phyloP scores from a whole-genome alignment of 495 filamentous ascomycete species.

The Penicillium bialowiezense region DNA sequence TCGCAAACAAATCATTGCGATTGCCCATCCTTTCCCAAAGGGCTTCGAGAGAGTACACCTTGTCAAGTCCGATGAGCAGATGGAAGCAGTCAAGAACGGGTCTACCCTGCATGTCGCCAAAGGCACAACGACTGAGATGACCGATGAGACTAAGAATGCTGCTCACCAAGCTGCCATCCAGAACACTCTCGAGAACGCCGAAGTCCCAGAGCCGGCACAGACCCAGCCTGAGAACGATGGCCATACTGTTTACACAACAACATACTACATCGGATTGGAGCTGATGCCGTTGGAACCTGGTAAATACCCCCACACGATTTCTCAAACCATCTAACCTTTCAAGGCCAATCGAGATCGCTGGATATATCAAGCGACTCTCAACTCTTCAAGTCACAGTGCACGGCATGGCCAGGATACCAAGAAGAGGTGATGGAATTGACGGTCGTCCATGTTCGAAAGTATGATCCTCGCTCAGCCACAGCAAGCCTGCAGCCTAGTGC shows the following conservation, averaged over 20 bases:
- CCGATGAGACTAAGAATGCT: conserved; percentile 54
- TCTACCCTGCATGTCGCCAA: conserved; percentile 65
- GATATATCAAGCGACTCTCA: conserved; percentile 70
- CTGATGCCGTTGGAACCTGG: conserved; percentile 38
- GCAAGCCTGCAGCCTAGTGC: conserved; percentile 8
- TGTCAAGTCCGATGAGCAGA: conserved; percentile 67
- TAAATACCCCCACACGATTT: conserved; percentile 16
- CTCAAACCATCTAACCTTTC: conserved; percentile 19
- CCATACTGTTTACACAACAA: conserved; percentile 73
- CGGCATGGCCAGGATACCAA: conserved; percentile 63
- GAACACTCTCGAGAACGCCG: conserved; percentile 45
- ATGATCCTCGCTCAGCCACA: conserved; percentile 25
- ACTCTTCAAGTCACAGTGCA: conserved; percentile 70
- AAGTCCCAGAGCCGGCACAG: conserved; percentile 36
- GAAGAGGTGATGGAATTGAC: conserved; percentile 61
- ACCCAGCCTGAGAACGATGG: conserved; percentile 31
- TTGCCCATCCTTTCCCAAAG: conserved; percentile 91
- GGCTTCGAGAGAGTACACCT: conserved; percentile 79
- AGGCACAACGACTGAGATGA: conserved; percentile 56
- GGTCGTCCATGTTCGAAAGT: conserved; percentile 77
- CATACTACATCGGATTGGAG: conserved; percentile 84
- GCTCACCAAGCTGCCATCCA: conserved; percentile 50
- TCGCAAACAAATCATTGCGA: conserved; percentile 63
- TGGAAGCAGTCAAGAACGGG: conserved; percentile 67
- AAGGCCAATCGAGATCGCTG: conserved; percentile 51